Percentiles rank a stretch among this genome's conserved stretches.
These are phyloP conservation scores for Gracilariopsis chorda DNA, from an alignment of 23 red algal species.

Conservation along the genomic window DNA sequence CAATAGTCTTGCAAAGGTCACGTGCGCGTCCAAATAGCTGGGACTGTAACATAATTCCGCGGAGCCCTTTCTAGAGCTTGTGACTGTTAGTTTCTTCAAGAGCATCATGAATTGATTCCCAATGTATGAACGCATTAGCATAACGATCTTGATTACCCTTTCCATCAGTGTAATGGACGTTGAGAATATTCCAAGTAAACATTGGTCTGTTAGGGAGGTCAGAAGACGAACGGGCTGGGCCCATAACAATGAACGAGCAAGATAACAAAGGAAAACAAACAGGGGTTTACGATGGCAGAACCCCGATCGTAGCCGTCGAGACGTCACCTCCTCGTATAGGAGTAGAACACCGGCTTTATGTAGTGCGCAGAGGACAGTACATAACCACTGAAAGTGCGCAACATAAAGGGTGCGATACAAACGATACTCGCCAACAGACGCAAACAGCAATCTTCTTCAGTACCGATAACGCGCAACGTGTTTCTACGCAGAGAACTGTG, in stretches of 20 bases:
- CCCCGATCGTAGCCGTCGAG: too few species aligned
- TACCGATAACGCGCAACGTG: too few species aligned
- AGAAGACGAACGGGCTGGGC: neutral
- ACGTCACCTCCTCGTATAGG: too few species aligned
- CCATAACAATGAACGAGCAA: conserved; percentile 36
- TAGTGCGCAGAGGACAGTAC: too few species aligned
- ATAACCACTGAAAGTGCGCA: too few species aligned
- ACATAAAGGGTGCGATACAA: too few species aligned
- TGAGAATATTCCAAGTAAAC: neutral
- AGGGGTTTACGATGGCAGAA: too few species aligned
- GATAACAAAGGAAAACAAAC: too few species aligned
- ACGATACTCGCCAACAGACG: too few species aligned
- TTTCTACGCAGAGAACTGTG: too few species aligned
- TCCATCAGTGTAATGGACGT: conserved; percentile 1
- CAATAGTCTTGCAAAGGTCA: neutral
- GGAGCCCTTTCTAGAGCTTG: neutral
- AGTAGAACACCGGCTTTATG: too few species aligned
- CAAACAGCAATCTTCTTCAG: too few species aligned
- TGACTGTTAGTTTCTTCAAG: neutral
- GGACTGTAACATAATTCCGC: conserved; percentile 6
- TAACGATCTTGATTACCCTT: neutral
- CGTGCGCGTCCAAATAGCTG: conserved; percentile 30
- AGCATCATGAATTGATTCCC: conserved; percentile 18
- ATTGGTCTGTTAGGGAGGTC: neutral
- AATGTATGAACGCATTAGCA: neutral